Base-by-base conservation (phyloP, 2,329 filamentous ascomycete species). In the Ophiostoma ips region DNA sequence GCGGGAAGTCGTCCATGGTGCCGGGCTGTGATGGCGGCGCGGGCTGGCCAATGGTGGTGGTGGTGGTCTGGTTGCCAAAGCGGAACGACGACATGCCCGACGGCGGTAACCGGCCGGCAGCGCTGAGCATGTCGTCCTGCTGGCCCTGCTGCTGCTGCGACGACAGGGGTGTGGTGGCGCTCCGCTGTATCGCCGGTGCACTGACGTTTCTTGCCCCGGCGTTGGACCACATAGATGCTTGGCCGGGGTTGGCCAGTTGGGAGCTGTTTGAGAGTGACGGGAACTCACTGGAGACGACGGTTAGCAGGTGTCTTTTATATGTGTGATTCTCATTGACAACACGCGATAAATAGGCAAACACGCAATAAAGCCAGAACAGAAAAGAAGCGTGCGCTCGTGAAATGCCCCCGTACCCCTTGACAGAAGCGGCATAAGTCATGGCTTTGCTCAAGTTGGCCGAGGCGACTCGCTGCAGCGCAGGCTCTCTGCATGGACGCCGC, bases 251-350 rank as follows among this genome's bases (percentile, higher is more conserved):
- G 28, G 71, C 65, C 40, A 77, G 63, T 58, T 77, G 75, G 41
- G 75, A 68, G 55, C 75, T 79, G 58, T 77, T 79, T 48, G 77
- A 81, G 57, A 83, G 64, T 19, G 78, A 80, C 9, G 79, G 79
- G 50, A 83, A 83, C 60, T 83, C 79, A 53, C 79, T 83, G 48
- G 28, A 50, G 30, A 19, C 49, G 48, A 64, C 49, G 64, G 30
- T 45, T 50, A 49, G 66, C 47, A 65, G 64, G 10, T 49, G 47
- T 41, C 53, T n/a, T 38, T 8, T n/a, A n/a, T n/a, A n/a, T n/a
- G n/a, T n/a, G n/a, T n/a, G 7, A 4, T 11, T 28, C 8, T 28
- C 24, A 43, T 2, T 3, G 19, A 21, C 2, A 40, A 40, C 18
- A 11, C 11, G n/a, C 15, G 16, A 36, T 36, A 36, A 24, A n/a